phyloP scores from a whole-genome alignment of 2,329 filamentous ascomycete species.

The Neonectria coccinea region DNA sequence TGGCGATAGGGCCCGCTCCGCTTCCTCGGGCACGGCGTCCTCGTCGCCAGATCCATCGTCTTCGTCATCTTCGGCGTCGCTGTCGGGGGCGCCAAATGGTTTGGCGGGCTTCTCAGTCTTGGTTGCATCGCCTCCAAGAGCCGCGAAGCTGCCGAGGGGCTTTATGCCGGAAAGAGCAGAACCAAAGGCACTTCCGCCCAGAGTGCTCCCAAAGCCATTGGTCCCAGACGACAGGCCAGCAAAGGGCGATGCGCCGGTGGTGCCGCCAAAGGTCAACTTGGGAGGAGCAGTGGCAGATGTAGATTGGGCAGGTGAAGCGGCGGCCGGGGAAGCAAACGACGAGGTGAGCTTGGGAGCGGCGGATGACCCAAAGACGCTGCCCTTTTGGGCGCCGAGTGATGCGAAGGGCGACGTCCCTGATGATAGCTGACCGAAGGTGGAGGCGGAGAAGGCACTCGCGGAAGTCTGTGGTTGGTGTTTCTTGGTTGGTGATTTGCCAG shows the following conservation, averaged over 20 bases:
- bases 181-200: slow-evolving; percentile 56
- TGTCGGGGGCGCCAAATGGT: slow-evolving; percentile 82
- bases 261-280: slow-evolving; percentile 63
- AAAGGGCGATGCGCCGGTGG: slow-evolving; percentile 60
- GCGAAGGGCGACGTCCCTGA: slow-evolving; percentile 74
- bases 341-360: slow-evolving; percentile 51
- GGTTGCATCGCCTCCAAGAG: slow-evolving; percentile 62
- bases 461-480: slow-evolving; percentile 58
- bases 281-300: slow-evolving; percentile 52
- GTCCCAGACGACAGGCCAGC: slow-evolving; percentile 55
- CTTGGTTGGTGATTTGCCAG: slow-evolving; percentile 42
- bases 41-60: slow-evolving; percentile 55
- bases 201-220: slow-evolving; percentile 62
- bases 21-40: slow-evolving; percentile 59
- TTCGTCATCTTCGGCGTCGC: slow-evolving; percentile 67
- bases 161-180: slow-evolving; percentile 55
- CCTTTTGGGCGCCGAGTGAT: slow-evolving; percentile 60
- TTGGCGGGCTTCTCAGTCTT: slow-evolving; percentile 72
- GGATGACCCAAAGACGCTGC: slow-evolving; percentile 63
- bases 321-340: slow-evolving; percentile 50
- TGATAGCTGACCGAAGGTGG: slow-evolving; percentile 75
- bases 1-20: slow-evolving; percentile 58
- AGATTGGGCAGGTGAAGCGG: slow-evolving; percentile 44
- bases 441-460: slow-evolving; percentile 73
- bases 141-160: slow-evolving; percentile 76